Conservation (phyloP, 345 rosid species). For the Hevea brasiliensis region DNA sequence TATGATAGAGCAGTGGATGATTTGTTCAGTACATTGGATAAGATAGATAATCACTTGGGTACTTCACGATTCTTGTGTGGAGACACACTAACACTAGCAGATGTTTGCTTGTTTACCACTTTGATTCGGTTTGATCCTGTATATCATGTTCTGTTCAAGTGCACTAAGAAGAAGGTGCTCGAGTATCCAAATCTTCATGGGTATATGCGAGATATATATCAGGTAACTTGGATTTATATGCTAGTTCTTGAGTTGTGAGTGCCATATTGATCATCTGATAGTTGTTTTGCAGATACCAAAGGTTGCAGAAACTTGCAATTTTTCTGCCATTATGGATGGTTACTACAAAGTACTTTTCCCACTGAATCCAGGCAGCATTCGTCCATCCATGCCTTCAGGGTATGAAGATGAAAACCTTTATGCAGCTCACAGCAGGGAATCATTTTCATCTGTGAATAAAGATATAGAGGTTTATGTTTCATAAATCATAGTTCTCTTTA, state of each 20-base stretch:
- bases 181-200: slow-evolving; percentile 71
- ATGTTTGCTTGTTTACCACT: slow-evolving; percentile 81
- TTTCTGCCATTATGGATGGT: slow-evolving; percentile 70
- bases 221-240: slow-evolving; percentile 36
- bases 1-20: slow-evolving; percentile 67
- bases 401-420: slow-evolving; percentile 47
- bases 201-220: slow-evolving; percentile 72
- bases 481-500: not conserved
- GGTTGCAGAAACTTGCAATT: slow-evolving; percentile 77
- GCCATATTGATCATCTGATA: not conserved
- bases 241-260: not conserved
- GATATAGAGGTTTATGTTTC: slow-evolving; percentile 14
- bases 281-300: slow-evolving; percentile 51
- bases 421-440: slow-evolving; percentile 63
- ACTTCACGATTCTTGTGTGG: slow-evolving; percentile 71
- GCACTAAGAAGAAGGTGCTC: slow-evolving; percentile 74
- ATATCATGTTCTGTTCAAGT: slow-evolving; percentile 78
- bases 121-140: slow-evolving; percentile 75
- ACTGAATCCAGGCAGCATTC: slow-evolving; percentile 73
- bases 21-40: slow-evolving; percentile 59
- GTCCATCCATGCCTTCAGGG: slow-evolving; percentile 54
- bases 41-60: slow-evolving; percentile 55
- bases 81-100: slow-evolving; percentile 58
- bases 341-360: slow-evolving; percentile 81
- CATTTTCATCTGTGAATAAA: slow-evolving; percentile 28